Base-by-base conservation (phyloP, 495 filamentous ascomycete species). In the Hypomontagnella monticulosa region DNA sequence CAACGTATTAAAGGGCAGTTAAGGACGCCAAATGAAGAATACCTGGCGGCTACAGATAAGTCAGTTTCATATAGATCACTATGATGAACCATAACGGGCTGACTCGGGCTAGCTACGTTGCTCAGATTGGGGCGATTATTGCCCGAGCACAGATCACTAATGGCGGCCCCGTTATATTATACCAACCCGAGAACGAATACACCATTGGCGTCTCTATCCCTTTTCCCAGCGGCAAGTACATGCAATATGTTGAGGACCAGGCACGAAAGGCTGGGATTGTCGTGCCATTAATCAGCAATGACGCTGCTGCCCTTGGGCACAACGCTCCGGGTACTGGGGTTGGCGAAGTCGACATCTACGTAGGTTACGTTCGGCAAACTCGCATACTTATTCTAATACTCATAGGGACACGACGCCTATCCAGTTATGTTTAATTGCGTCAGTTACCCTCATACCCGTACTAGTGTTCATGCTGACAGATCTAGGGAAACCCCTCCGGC, bases 121-220 rank as follows among this genome's bases (percentile, higher is more conserved):
- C 75, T 14, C 73, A 85, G 38, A 81, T 91, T 54, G 85, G 82
- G 30, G 75, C 77, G 10, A 84, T 88, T 5, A 86, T 94, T 68
- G 88, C 91, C 9, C 83, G 84, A 33, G 87, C 85, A 4, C 90
- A 93, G 60, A 89, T 93, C 57, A 92, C 89, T 3, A 89, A 92
- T 54, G 91, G 89, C 4, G 91, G 91, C 1, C 89, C 89, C 0
- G 80, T 93, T 33, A 91, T 93, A 55, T 79, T 93, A 4, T 83
- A 88, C 47, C 91, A 94, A 75, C 89, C 89, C 0, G 91, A 93
- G 72, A 93, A 93, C 64, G 90, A 92, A 66, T 92, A 92, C 72
- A 83, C 80, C 1, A 77, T 48, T 16, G 56, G 56, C 38, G 55
- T 61, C n/a, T 54, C 63, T 61, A 50, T 52, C 2, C 40, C 60